These are phyloP conservation scores for Ustilago lituana DNA, from an alignment of 1,284 basidiomycete genomes.

Conservation along the genomic window DNA sequence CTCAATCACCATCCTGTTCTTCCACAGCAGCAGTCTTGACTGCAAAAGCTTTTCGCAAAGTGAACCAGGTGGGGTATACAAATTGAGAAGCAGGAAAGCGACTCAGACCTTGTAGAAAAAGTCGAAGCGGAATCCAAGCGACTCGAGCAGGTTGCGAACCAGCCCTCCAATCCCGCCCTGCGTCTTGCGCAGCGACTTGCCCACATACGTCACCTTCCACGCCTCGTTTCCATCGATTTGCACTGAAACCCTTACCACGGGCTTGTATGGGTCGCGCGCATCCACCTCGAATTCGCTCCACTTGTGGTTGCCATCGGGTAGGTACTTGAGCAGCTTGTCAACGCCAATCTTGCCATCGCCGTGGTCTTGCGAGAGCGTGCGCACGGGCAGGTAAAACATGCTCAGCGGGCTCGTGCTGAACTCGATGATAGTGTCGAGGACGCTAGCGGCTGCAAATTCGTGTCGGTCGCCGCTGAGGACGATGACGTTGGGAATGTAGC, in stretches of 20 bases:
- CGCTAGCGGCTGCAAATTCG: slow-evolving; percentile 75
- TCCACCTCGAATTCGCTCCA: slow-evolving; percentile 78
- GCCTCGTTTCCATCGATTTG: slow-evolving; percentile 75
- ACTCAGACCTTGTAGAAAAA: slow-evolving; percentile 42
- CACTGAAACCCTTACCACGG: slow-evolving; percentile 70
- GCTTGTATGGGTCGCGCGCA: slow-evolving; percentile 73
- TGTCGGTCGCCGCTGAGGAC: slow-evolving; percentile 75
- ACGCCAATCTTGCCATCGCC: slow-evolving; percentile 70
- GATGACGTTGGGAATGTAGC: slow-evolving; percentile 77
- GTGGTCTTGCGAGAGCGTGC: slow-evolving; percentile 68
- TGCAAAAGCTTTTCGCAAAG: too few species aligned
- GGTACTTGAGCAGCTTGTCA: slow-evolving; percentile 75
- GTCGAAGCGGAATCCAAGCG: slow-evolving; percentile 61
- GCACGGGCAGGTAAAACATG: slow-evolving; percentile 69
- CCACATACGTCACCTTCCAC: slow-evolving; percentile 71
- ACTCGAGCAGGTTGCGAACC: slow-evolving; percentile 63
- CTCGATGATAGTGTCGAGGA: slow-evolving; percentile 70
- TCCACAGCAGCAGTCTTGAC: too few species aligned
- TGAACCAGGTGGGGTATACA: slow-evolving; percentile 12
- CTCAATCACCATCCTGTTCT: too few species aligned
- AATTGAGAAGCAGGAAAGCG: too few species aligned
- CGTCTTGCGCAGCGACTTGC: slow-evolving; percentile 59
- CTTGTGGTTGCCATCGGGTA: slow-evolving; percentile 68
- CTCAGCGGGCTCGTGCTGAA: slow-evolving; percentile 75
- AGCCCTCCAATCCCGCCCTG: slow-evolving; percentile 60